Evolutionary conservation across 2,329 filamentous ascomycete species (phyloP).

Genomic region (Monilinia fructigena): DNA sequence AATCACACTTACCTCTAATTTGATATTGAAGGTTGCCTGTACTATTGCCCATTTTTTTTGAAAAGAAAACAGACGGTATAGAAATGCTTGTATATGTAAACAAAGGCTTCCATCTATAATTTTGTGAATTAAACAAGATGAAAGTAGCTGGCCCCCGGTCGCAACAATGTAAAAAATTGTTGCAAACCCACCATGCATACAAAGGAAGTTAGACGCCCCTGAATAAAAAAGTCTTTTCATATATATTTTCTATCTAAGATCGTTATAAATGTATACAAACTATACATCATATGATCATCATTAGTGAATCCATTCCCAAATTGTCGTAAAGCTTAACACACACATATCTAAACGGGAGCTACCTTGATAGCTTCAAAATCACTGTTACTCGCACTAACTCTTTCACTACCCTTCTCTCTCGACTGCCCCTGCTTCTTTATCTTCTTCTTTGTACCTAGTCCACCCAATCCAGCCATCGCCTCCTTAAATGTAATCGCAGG

Average conservation of each 20-base stretch:
- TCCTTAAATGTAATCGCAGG: slow-evolving; percentile 37
- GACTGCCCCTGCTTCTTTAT: slow-evolving; percentile 15
- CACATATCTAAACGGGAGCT: slow-evolving; percentile 5
- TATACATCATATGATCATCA: background rate
- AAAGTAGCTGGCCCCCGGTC: background rate
- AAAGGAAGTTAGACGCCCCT: background rate
- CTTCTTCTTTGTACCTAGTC: slow-evolving; percentile 26
- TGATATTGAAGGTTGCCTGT: too few species aligned
- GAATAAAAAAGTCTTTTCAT: background rate
- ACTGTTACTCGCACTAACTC: slow-evolving; percentile 18
- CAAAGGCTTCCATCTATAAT: background rate
- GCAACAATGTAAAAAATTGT: background rate
- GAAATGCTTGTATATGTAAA: background rate
- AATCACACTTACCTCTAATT: background rate
- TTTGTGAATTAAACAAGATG: background rate
- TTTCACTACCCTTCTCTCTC: slow-evolving; percentile 3
- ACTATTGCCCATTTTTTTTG: background rate
- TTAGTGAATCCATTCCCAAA: background rate
- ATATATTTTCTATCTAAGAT: background rate
- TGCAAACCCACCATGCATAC: too few species aligned
- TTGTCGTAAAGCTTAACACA: background rate
- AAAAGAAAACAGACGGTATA: background rate
- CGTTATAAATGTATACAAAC: background rate
- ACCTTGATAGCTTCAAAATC: slow-evolving; percentile 20
- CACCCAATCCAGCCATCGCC: slow-evolving; percentile 25